phyloP scores from a whole-genome alignment of 495 filamentous ascomycete species.

The Neurospora pannonica region DNA sequence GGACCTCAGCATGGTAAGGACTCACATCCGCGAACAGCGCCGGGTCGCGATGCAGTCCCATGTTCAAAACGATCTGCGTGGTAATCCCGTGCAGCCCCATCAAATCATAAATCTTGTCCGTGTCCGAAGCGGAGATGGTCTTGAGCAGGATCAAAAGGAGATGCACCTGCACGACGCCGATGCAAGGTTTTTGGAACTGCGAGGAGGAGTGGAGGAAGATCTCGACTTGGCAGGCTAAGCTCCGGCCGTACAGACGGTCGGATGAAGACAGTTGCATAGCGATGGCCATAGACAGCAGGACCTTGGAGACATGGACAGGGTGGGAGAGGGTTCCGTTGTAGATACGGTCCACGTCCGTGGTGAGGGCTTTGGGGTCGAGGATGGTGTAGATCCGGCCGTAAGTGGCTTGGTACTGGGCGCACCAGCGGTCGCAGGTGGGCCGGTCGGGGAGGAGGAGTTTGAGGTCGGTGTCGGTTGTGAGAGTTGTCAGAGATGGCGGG shows the following conservation, averaged over 20 bases:
- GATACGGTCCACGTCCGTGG: constrained; percentile 3
- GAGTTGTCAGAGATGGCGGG: not conserved
- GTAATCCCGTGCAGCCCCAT: constrained; percentile 10
- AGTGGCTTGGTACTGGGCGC: constrained; percentile 2
- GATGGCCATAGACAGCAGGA: constrained; percentile 9
- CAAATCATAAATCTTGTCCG: constrained; percentile 14
- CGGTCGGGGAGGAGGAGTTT: constrained; percentile 8
- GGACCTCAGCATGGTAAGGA: constrained; percentile 11
- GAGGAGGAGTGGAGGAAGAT: constrained; percentile 4
- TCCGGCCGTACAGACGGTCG: constrained; percentile 6
- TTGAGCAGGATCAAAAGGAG: constrained; percentile 8
- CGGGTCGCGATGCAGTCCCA: constrained; percentile 15
- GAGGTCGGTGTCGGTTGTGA: not conserved
- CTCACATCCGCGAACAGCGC: constrained; percentile 6
- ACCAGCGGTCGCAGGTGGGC: constrained; percentile 7
- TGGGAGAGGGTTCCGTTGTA: constrained; percentile 6
- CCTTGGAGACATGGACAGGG: constrained; percentile 5
- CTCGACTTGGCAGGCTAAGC: constrained; percentile 10
- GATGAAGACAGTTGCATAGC: constrained; percentile 11
- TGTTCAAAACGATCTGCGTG: constrained; percentile 10
- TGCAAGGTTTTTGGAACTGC: constrained; percentile 15
- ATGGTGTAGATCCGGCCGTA: constrained; percentile 15
- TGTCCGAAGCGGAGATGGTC: constrained; percentile 14
- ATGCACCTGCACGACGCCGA: constrained; percentile 14
- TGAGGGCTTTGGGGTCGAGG: constrained; percentile 5